phyloP scores from a whole-genome alignment of 2,329 filamentous ascomycete genomes.

The Furcasterigmium sp. region DNA sequence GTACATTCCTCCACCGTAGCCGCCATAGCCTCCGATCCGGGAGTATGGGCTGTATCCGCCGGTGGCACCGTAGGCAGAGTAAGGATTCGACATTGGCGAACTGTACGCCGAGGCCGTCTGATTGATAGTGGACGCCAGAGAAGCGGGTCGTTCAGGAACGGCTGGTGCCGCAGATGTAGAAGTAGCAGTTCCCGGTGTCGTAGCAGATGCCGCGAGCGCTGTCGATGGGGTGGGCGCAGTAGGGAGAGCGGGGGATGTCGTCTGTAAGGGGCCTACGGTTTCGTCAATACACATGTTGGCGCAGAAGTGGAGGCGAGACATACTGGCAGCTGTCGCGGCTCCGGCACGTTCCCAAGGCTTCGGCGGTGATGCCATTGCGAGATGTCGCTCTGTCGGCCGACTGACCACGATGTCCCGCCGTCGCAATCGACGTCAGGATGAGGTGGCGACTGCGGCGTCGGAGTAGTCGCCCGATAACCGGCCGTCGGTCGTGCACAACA shows the following conservation, averaged over 20 bases:
- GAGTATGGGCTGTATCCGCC: constrained; percentile 37
- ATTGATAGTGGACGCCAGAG: constrained; percentile 75
- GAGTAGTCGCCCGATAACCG: not conserved
- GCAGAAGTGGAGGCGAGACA: constrained; percentile 18
- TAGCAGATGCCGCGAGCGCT: constrained; percentile 30
- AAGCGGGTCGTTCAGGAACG: constrained; percentile 74
- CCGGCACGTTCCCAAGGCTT: constrained; percentile 94
- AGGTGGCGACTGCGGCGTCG: not conserved
- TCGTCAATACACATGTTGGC: constrained; percentile 7
- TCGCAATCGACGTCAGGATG: not conserved
- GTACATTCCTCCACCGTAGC: constrained; percentile 31
- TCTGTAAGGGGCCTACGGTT: constrained; percentile 9
- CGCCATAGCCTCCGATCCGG: constrained; percentile 45
- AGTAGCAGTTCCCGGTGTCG: constrained; percentile 36
- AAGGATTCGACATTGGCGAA: constrained; percentile 37
- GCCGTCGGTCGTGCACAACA: not conserved
- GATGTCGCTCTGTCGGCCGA: not conserved
- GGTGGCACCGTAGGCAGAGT: constrained; percentile 33
- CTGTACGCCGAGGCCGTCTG: constrained; percentile 85
- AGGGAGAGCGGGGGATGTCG: constrained; percentile 25
- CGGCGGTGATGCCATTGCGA: constrained; percentile 70
- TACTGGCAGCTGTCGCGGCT: constrained; percentile 48
- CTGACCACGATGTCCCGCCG: not conserved
- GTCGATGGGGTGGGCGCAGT: constrained; percentile 33
- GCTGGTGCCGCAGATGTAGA: constrained; percentile 50